Base-by-base conservation (phyloP, 352 stramenopile genomes). In the Elongisporangium prolatum region DNA sequence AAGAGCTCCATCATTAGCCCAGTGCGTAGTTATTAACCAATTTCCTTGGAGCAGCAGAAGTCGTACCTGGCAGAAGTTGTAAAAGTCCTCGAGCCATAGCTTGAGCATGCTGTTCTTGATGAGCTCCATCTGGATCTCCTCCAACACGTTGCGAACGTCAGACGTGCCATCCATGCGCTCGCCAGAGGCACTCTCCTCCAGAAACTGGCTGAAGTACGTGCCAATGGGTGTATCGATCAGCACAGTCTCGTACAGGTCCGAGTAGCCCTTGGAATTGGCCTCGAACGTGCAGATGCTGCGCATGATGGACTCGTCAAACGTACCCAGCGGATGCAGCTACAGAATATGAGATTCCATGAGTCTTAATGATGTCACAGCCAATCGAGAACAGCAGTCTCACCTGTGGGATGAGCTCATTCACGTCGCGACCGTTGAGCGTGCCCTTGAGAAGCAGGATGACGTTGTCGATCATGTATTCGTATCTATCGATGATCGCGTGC, bases 401-500 rank as follows among this genome's bases (percentile, higher is more conserved):
- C 77, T 95, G 82, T 52, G 91, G 93, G 53, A 99, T 98, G 48
- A 99, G 88, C 69, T 99, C 97, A 66, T 99, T 98, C 57, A 97
- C 86, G 66, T 99, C 94, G 57, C 96, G 91, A 28, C 96, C 96
- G 66, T 94, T 98, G 18, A 99, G 79, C 48, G 97, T 98, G 58
- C 96, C 96, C 71, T 99, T 99, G 54, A 99, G 87, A 24, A 99
- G 81, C 38, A 99, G 80, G 75, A 99, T 99, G 53, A 99, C 89
- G 71, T 99, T 99, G 73, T 99, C 97, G 74, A 99, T 99, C 97
- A 99, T 99, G 83, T 99, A 99, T 80, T 99, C 97, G 81, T 85
- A 91, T 68, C 77, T 96, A 79, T 48, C 24, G 16, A 47, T 28
- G 21, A 50, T 34, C 21, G 34, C 21, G 50, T 37, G 18, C n/a